Evolutionary conservation across 2,329 filamentous ascomycete genomes (phyloP).

Genomic region (Alternaria brassicicola): DNA sequence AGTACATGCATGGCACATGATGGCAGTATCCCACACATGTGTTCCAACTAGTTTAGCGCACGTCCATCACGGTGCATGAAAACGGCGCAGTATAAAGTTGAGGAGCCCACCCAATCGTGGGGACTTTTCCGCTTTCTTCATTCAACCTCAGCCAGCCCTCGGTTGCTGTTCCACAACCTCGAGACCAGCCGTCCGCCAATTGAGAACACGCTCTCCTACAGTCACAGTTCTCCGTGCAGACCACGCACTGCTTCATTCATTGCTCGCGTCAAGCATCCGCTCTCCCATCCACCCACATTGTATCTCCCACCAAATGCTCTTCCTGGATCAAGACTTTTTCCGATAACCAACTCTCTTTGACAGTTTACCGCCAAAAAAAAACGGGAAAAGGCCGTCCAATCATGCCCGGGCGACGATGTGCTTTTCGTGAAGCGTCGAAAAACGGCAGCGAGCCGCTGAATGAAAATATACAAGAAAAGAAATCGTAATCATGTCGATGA

Average conservation of each 20-base stretch:
- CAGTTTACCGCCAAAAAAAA: conserved; percentile 39
- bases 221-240: conserved; percentile 32
- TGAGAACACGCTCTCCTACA: conserved; percentile 29
- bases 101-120: conserved; percentile 31
- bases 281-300: conserved; percentile 41
- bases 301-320: conserved; percentile 43
- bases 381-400: conserved; percentile 45
- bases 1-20: conserved; percentile 14
- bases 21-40: conserved; percentile 1
- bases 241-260: conserved; percentile 40
- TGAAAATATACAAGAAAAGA: conserved; percentile 50
- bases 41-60: conserved; percentile 15
- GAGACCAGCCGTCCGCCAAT: conserved; percentile 20
- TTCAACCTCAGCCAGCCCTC: conserved; percentile 19
- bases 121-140: conserved; percentile 29
- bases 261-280: conserved; percentile 42
- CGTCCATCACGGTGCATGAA: conserved; percentile 22
- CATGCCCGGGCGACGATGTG: conserved; percentile 47
- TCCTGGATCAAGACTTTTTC: conserved; percentile 45
- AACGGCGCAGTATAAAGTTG: conserved; percentile 20
- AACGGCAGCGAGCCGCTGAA: conserved; percentile 48
- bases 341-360: conserved; percentile 45
- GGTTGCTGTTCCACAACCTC: conserved; percentile 9
- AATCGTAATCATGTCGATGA: conserved; percentile 46
- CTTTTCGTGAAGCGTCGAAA: conserved; percentile 48